Evolutionary conservation across 2,329 filamentous ascomycete genomes (phyloP), one percentile per base, ranked within the genome.

Genomic region (Talaromyces funiculosus): DNA sequence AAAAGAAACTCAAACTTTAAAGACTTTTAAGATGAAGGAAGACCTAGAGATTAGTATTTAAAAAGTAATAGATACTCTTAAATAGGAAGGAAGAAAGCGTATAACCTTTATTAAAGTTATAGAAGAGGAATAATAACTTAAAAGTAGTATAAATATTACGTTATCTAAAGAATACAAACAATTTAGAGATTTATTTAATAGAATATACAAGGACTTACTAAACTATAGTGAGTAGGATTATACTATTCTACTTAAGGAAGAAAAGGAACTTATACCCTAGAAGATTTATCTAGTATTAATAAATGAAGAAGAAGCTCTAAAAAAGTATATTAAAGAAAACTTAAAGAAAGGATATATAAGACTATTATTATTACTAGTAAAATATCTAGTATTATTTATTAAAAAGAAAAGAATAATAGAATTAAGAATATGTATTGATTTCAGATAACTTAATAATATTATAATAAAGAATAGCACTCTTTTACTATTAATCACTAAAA

Each of bases 301-400:
- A 59, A 59, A 59, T 18, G 9, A 53, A 26, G n/a, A 10, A 33
- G n/a, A 51, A 43, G 10, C 18, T 18, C 7, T 59, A 10, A 53
- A 40, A 8, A 35, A 4, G 22, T 53, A 53, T 35, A 43, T 59
- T n/a, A 35, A 59, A 0, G 4, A 59, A n/a, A 59, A 53, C 58
- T 49, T 73, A 63, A 62, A 74, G 73, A 54, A 33, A 3, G 31
- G 7, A 33, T 33, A 33, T 33, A 33, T 33, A 33, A 7, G 7
- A 8, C 31, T 8, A 7, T 33, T 8, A 33, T 16, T 2, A 38
- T 38, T 1, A 18, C 16, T n/a, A 6, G 35, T 2, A 38, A 14
- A 2, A 38, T 38, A 38, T 6, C 16, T 38, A 38, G 12, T 38
- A 38, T 18, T 38, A 38, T 38, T 38, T n/a, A 7, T 38, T 38